Evolutionary conservation across 768 basidiomycete genomes (phyloP), one percentile per base, ranked within the genome.

Genomic region (Cubamyces sp.): DNA sequence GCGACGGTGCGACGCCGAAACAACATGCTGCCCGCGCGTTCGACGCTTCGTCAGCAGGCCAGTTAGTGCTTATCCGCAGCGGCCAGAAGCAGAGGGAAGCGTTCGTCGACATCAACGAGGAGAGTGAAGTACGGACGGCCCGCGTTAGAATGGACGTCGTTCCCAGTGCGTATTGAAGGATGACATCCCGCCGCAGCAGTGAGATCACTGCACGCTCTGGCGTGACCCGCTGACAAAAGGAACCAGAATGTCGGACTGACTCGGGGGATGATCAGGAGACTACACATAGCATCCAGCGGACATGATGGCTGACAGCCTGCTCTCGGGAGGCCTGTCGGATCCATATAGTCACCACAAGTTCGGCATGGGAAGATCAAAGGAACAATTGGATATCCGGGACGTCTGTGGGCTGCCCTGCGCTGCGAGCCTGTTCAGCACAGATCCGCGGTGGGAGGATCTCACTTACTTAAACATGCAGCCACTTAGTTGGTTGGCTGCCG

Each of bases 61-160:
- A 23, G 15, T 19, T 47, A 23, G 30, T 47, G 45, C 45, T 6
- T 15, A n/a, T 56, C 54, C 54, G 54, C 51, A 53, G 51, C 34
- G 3, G 37, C 6, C 37, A 41, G 37, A 53, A 23, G 19, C 45
- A 46, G 19, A 34, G 34, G 9, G 34, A 34, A 34, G 51, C n/a
- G 18, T 23, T 53, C 37, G 51, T 5, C 9, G 30, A 30, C 48
- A 28, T 25, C 46, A 12, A 25, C 23, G 46, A 47, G 23, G 19
- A 47, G 23, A 21, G 23, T 47, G 19, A 19, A 21, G 46, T 25
- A 23, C 46, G 8, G n/a, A 34, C 52, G 52, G 52, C 39, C 37
- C 19, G 18, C 52, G 52, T 23, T 39, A n/a, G 30, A 40, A 52
- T 52, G 50, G 48, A n/a, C 25, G 48, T 14, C 48, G 48, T 49